Percentiles rank a stretch among this genome's conserved stretches.
Conservation (phyloP, 1,139 yeast species). For the Protomyces gravidus region DNA sequence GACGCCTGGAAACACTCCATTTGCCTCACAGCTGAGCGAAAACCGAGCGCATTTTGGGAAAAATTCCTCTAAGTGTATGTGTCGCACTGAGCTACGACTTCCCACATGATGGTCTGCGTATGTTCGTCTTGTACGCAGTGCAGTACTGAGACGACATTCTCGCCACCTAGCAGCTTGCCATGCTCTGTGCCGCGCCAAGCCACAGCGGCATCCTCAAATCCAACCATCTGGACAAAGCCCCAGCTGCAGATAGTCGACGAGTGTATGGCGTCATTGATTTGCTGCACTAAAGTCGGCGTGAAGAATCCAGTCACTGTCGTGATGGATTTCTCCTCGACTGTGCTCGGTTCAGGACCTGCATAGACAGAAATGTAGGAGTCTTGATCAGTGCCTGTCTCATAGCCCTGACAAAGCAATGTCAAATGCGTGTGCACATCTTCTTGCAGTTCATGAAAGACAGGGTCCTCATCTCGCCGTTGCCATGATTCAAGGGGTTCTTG, state of each 20-base stretch:
- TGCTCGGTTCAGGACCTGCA: slow-evolving; percentile 1
- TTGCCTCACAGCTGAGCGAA: too few relatives aligned
- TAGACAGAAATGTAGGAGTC: slow-evolving; percentile 14
- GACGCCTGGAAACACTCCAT: too few relatives aligned
- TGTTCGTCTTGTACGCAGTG: background rate
- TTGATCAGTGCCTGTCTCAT: background rate
- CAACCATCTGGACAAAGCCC: slow-evolving; percentile 6
- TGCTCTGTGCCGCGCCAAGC: slow-evolving; percentile 25
- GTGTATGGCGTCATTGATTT: too few relatives aligned
- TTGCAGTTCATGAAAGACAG: slow-evolving; percentile 6
- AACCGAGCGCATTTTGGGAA: too few relatives aligned
- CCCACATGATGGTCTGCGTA: background rate
- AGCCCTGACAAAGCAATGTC: slow-evolving; percentile 1
- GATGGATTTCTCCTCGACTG: background rate
- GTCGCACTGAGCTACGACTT: background rate
- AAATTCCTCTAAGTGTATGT: too few relatives aligned
- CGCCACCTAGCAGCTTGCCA: slow-evolving; percentile 18
- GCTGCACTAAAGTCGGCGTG: background rate
- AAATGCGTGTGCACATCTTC: slow-evolving; percentile 13
- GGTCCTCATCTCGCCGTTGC: background rate
- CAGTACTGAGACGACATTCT: slow-evolving; percentile 10
- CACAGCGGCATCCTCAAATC: slow-evolving; percentile 16
- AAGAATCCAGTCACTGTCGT: slow-evolving; percentile 9
- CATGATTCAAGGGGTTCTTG: background rate
- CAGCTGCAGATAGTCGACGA: too few relatives aligned